A percentile compares a stretch with the other conserved stretches of the same genome.
phyloP scores from a whole-genome alignment of 768 basidiomycete species.

The Russula foetens region DNA sequence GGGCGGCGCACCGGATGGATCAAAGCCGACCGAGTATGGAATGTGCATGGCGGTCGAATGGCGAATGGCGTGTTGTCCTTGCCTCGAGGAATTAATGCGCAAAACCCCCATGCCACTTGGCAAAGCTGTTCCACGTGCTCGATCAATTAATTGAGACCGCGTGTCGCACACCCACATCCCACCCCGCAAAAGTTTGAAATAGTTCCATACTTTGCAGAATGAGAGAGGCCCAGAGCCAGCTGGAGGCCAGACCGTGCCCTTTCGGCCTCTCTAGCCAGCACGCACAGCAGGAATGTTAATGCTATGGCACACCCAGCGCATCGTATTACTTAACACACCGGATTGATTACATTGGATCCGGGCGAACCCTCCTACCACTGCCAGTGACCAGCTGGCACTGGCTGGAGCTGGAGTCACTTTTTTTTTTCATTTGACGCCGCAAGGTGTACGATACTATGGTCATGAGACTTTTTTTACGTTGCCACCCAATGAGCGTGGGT shows the following conservation, averaged over 20 bases:
- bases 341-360: not conserved
- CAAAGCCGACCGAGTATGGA: not conserved
- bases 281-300: too few relatives aligned
- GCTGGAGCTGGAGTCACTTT: slow-evolving; percentile 7
- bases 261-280: not conserved
- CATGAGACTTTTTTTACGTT: slow-evolving; percentile 4
- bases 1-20: not conserved
- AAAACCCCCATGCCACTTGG: not conserved
- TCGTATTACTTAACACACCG: too few relatives aligned
- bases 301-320: too few relatives aligned
- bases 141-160: too few relatives aligned
- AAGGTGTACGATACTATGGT: not conserved
- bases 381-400: too few relatives aligned
- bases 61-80: not conserved
- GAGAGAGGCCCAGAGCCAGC: not conserved
- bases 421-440: slow-evolving; percentile 13
- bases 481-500: not conserved
- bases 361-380: slow-evolving; percentile 8
- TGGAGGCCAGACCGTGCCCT: not conserved
- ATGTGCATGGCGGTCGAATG: slow-evolving; percentile 1
- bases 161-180: not conserved
- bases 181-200: not conserved
- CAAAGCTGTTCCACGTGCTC: not conserved
- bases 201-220: not conserved
- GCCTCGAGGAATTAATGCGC: slow-evolving; percentile 7